Base-by-base conservation (phyloP, 768 basidiomycete species). In the Auricularia heimuer region DNA sequence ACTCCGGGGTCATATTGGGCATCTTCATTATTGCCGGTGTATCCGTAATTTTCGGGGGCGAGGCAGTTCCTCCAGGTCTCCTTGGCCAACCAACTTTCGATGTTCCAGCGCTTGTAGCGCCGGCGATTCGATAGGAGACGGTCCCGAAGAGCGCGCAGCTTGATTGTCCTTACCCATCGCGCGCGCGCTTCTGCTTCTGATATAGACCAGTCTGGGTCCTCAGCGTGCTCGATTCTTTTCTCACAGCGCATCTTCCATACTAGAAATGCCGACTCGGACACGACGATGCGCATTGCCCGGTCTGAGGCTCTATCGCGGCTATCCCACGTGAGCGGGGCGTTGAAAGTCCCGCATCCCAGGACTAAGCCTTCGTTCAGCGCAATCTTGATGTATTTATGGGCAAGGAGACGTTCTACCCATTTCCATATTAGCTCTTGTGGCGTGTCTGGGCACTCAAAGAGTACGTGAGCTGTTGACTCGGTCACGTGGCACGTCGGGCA, bases 391-490 rank as follows among this genome's bases (percentile, higher is more conserved):
- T 63, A 6, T 39, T 39, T 39, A 12, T 39, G 37, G 7, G 7
- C 12, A 12, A 39, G 37, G 37, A 39, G 12, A 39, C 7, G 7
- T 12, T 39, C 37, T 12, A 39, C 65, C 3, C 67, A 58, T 4
- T 63, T 12, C 69, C 69, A 70, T 64, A 70, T 21, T 64, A 45
- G n/a, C 24, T 42, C 21, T 42, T 62, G 68, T 70, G 0, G 68
- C 71, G 67, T 64, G 1, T 63, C 63, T 18, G 62, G 24, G 64
- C 71, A 72, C 33, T 67, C 64, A 3, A 67, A 66, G 2, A 72
- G 67, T 29, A 72, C 71, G 61, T 72, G 70, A 2, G 67, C 68
- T 65, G 69, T 68, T 0, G 65, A 36, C 3, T 71, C 71, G 0
- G 61, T 35, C 18, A 54, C 42, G 1, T 63, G 64, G 58, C 72